Percentiles rank a stretch among this genome's conserved stretches.
These are phyloP conservation scores for Rhynchospora pubera DNA, from an alignment of 176 grass and related monocot species.

Conservation along the genomic window DNA sequence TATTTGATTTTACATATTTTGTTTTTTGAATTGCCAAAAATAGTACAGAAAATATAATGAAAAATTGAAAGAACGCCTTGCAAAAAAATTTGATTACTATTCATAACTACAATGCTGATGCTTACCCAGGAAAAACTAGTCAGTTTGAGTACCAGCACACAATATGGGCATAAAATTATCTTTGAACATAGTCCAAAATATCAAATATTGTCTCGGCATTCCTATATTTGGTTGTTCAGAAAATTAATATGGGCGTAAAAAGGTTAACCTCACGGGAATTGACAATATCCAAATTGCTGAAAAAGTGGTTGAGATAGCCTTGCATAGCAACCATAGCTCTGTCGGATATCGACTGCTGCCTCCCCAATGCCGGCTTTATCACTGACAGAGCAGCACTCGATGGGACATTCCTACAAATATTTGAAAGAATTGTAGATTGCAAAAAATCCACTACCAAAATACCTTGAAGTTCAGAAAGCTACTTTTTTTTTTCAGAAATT, in stretches of 20 bases:
- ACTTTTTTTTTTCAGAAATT: too few relatives aligned
- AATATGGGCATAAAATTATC: not conserved
- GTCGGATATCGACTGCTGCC: constrained; percentile 66
- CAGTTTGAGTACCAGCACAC: not conserved
- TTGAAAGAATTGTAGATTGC: not conserved
- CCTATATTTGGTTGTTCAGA: not conserved
- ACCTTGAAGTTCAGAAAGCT: too few relatives aligned
- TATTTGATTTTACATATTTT: not conserved
- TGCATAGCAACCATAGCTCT: constrained; percentile 75
- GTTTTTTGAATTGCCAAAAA: not conserved
- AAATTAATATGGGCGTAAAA: not conserved
- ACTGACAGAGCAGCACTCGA: constrained; percentile 68
- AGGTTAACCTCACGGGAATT: constrained; percentile 57
- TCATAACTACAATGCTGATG: not conserved
- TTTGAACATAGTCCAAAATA: not conserved
- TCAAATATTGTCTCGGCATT: not conserved
- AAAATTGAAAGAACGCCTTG: not conserved
- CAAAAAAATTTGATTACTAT: not conserved
- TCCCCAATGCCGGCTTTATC: constrained; percentile 57
- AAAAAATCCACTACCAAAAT: too few relatives aligned
- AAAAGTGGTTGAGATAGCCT: constrained; percentile 70
- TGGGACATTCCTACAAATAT: constrained; percentile 51
- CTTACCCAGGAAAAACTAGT: not conserved
- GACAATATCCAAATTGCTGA: constrained; percentile 79
- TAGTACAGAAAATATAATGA: constrained; percentile 19